phyloP scores from a whole-genome alignment of 352 stramenopile species.

The Phytophthora cajani region DNA sequence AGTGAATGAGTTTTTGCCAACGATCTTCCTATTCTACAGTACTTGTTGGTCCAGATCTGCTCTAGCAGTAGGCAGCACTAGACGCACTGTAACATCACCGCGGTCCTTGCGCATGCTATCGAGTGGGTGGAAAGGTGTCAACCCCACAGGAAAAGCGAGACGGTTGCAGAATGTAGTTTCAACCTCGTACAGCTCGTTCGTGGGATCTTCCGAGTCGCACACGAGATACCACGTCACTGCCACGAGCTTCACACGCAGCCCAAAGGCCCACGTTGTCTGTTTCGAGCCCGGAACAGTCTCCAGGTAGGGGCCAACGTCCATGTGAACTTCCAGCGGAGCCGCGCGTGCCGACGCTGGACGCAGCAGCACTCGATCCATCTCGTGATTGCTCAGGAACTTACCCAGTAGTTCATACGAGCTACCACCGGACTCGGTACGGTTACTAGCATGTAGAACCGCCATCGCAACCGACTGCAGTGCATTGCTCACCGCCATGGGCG shows the following conservation, averaged over 20 bases:
- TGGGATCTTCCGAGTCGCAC: constrained; percentile 74
- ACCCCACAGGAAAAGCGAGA: constrained; percentile 62
- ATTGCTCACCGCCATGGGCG: constrained; percentile 41
- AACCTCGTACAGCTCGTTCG: constrained; percentile 57
- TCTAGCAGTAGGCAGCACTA: constrained; percentile 22
- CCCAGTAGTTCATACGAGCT: constrained; percentile 74
- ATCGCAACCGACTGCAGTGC: constrained; percentile 39
- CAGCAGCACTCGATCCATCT: constrained; percentile 65
- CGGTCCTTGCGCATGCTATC: constrained; percentile 59
- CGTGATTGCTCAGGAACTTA: constrained; percentile 60
- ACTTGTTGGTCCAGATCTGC: background rate
- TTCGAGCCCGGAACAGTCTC: constrained; percentile 24
- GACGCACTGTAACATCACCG: constrained; percentile 45
- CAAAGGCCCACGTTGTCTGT: constrained; percentile 57
- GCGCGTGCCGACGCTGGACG: constrained; percentile 70
- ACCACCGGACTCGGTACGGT: constrained; percentile 81
- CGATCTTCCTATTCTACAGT: background rate
- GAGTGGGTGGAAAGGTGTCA: constrained; percentile 60
- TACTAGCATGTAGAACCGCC: constrained; percentile 62
- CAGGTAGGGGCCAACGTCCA: constrained; percentile 69
- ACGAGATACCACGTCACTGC: constrained; percentile 77
- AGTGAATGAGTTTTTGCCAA: constrained; percentile 10
- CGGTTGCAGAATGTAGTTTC: constrained; percentile 69
- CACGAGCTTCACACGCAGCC: constrained; percentile 55
- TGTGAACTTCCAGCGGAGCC: constrained; percentile 55